Conservation (phyloP, 2,329 filamentous ascomycete species). For the Sphaerulina vaccinii region DNA sequence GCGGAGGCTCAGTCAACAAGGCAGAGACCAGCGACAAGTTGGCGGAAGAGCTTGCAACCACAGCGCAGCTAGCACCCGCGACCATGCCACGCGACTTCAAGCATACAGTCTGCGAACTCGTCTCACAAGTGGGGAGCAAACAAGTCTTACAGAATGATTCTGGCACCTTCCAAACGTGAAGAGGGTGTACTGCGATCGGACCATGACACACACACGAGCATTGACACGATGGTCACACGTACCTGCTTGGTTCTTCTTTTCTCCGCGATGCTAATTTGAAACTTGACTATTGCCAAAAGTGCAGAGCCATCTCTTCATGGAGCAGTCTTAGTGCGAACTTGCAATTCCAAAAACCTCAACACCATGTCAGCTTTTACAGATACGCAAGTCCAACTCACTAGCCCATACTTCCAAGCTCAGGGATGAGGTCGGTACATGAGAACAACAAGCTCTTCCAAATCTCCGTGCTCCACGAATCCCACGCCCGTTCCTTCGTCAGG, state of each 20-base stretch:
- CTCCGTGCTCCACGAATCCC: conserved; percentile 9
- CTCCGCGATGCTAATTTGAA: conserved; percentile 8
- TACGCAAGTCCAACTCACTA: neutral
- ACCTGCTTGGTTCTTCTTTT: conserved; percentile 11
- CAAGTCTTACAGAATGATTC: conserved; percentile 3
- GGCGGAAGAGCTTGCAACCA: neutral
- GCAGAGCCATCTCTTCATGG: neutral
- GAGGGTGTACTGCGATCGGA: conserved; percentile 11
- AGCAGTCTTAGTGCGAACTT: neutral
- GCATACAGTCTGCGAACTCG: neutral
- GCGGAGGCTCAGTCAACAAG: too few relatives aligned
- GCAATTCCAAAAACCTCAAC: neutral
- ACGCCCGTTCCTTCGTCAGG: neutral
- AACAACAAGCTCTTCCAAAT: conserved; percentile 6
- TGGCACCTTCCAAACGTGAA: neutral
- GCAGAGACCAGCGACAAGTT: neutral
- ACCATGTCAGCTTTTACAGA: neutral
- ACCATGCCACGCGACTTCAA: neutral
- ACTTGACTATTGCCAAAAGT: conserved; percentile 4
- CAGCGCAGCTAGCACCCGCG: neutral
- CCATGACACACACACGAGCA: neutral
- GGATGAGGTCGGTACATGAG: conserved; percentile 7
- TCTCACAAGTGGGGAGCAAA: conserved; percentile 7
- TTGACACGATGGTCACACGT: conserved; percentile 16
- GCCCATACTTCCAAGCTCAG: neutral